These are phyloP conservation scores for Trifolium subterraneum DNA, from an alignment of 306 rosid genomes.

Conservation along the genomic window DNA sequence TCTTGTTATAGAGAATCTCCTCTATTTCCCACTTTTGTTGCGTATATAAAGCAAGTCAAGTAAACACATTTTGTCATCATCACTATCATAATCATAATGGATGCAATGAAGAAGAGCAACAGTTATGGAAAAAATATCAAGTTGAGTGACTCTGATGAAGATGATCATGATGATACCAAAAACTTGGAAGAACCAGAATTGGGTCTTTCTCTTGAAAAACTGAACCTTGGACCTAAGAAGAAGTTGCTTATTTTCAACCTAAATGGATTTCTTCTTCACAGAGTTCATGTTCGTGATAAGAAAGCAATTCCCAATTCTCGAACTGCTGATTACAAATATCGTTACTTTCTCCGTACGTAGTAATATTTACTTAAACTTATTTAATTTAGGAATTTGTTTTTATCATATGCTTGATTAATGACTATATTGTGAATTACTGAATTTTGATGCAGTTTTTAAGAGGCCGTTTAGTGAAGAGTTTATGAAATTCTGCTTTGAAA, in stretches of 20 bases:
- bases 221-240: conserved; percentile 27
- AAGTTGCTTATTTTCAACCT: conserved; percentile 36
- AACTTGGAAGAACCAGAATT: not conserved
- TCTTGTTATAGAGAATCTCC: too few relatives aligned
- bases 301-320: not conserved
- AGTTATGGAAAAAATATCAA: not conserved
- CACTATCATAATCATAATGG: not conserved
- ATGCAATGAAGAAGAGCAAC: not conserved
- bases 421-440: not conserved
- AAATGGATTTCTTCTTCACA: conserved; percentile 16
- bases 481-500: conserved; percentile 45
- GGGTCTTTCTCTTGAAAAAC: conserved; percentile 17
- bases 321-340: not conserved
- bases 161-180: not conserved
- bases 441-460: conserved; percentile 28
- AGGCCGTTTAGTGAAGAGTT: conserved; percentile 44
- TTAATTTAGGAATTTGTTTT: not conserved
- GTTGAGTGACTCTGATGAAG: not conserved
- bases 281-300: not conserved
- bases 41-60: not conserved
- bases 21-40: not conserved
- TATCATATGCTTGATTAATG: not conserved
- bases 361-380: not conserved
- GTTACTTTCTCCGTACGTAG: not conserved
- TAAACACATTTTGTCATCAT: not conserved